Evolutionary conservation across 805 yeast genomes (phyloP), one percentile per base, ranked within the genome.

Genomic region (Kodamaea leandrae): DNA sequence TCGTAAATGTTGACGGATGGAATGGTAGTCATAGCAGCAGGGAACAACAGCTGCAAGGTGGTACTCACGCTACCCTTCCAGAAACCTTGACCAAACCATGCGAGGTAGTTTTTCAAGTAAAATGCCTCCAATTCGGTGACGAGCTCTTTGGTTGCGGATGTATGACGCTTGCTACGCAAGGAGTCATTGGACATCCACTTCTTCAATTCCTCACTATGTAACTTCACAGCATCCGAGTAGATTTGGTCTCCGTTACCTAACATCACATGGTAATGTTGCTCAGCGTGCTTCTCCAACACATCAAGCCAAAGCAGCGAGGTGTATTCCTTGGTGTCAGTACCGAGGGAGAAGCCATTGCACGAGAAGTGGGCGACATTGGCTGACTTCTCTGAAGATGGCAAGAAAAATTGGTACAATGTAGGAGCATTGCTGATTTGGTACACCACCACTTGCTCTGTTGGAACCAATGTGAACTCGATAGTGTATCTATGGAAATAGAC

Each of bases 231-330:
- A 63, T 91, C 99, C 39, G 90, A 80, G 60, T 91, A 91, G 37
- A 91, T 75, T 64, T 91, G 99, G 63, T 91, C 99, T 23, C 99
- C 99, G 39, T 98, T 98, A 20, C 98, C 98, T 20, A 93, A 68
- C 95, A 91, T 90, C 4, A 88, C 97, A 60, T 91, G 96, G 63
- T 87, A 87, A 28, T 72, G 67, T 5, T 60, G 51, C 4, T 18
- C 21, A 13, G 67, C 60, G 55, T 91, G 96, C 45, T 78, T 77
- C 19, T 74, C 68, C 51, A 90, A 53, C 3, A 91, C 95, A 56
- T 93, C 97, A 28, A 68, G 72, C 98, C 98, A 91, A 48, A 93
- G 62, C 2, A 86, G 82, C 6, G 90, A 86, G 44, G 80, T 78
- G 64, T 80, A 93, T 4, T 61, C 60, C 0, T 66, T 53, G 1